Evolutionary conservation across 1,284 basidiomycete genomes (phyloP), one percentile per base, ranked within the genome.

Genomic region (Xerocomus amazonicus): DNA sequence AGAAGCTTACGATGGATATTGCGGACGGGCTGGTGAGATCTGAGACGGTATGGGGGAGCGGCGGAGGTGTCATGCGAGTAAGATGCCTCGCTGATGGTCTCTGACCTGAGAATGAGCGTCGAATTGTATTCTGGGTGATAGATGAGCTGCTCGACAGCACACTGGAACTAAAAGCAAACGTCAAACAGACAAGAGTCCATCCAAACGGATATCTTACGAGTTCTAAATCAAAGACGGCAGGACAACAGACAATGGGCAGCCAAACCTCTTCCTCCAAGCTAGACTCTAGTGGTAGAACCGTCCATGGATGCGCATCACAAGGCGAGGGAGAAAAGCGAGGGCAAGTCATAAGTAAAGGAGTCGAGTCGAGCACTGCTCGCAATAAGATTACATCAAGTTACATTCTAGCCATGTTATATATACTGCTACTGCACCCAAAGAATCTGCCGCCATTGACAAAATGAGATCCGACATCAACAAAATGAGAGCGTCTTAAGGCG

Each of bases 81-180:
- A 27, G n/a, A 31, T 4, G 68, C 66, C 46, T 87, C 79, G 4
- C 66, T 60, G 9, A 90, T 33, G 1, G 76, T 74, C 40, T 92
- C 86, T 0, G 89, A 86, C 2, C 90, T 80, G 13, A 92, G 68
- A 47, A 92, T 92, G 29, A 91, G 76, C 0, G 88, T 87, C 0
- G 87, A 89, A 61, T 90, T 91, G 66, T 89, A 88, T 60, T 92
- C 89, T 9, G 89, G 90, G 59, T 91, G 88, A 43, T 84, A 76
- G 3, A 91, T 71, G 28, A 91, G 70, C 58, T 87, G 84, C 10
- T 73, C 76, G 27, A 82, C 62, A 0, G 84, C 87, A 3, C 64
- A 60, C 56, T 82, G 78, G 58, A 90, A 90, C 88, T 90, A 12
- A 16, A 9, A n/a, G n/a, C 9, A 9, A n/a, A 7, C 6, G 39